phyloP scores from a whole-genome alignment of 202 grass and related monocot genomes.

The Cymbopogon flexuosus region DNA sequence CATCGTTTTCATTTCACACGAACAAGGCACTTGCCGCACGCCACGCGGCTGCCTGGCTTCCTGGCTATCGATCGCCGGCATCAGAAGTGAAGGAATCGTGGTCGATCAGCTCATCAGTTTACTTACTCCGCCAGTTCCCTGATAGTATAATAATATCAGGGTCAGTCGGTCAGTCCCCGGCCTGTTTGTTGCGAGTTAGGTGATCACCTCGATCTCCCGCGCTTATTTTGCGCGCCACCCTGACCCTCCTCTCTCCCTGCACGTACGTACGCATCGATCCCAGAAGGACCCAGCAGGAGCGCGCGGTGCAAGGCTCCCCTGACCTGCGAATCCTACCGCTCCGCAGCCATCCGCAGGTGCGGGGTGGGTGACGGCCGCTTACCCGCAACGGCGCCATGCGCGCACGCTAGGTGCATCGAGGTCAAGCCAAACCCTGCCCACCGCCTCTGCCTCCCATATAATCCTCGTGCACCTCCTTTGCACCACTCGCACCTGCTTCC shows the following conservation, averaged over 20 bases:
- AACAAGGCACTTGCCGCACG: background rate
- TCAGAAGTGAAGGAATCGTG: background rate
- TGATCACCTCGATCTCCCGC: slow-evolving; percentile 4
- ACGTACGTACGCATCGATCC: background rate
- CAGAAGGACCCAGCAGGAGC: background rate
- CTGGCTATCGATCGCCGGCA: background rate
- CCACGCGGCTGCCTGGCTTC: too few relatives aligned
- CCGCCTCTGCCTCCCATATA: slow-evolving; percentile 30
- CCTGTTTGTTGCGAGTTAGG: slow-evolving; percentile 27
- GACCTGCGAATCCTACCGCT: background rate
- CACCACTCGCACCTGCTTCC: background rate
- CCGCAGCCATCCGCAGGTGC: background rate
- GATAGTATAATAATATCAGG: background rate
- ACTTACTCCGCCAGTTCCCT: background rate
- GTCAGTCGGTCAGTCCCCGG: background rate
- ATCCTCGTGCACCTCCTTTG: background rate
- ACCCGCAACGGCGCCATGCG: slow-evolving; percentile 20
- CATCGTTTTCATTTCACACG: background rate
- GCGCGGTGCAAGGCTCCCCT: background rate
- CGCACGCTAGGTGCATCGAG: background rate
- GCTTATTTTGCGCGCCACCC: background rate
- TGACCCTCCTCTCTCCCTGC: background rate
- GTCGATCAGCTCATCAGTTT: background rate
- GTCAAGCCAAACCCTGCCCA: slow-evolving; percentile 48
- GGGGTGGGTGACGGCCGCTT: slow-evolving; percentile 37